Base-by-base conservation (phyloP, 1,284 basidiomycete genomes). In the Violaceomyces palustris region DNA sequence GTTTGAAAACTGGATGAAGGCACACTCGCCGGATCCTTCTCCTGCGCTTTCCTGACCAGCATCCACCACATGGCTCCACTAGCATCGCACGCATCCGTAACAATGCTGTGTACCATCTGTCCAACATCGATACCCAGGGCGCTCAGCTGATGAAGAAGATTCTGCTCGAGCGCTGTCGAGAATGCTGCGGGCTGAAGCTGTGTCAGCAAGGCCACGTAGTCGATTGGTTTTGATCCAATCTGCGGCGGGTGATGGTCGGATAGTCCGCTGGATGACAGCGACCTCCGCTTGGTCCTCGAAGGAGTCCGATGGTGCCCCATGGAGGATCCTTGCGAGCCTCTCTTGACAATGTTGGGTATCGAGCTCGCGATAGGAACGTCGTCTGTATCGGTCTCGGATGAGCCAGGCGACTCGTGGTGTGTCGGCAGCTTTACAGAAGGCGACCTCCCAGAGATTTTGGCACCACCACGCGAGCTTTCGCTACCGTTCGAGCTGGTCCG, bases 61-160 rank as follows among this genome's bases (percentile, higher is more conserved):
- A 96, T 87, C 94, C 94, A 98, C 93, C 93, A 98, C 10, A 89
- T 77, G 1, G 92, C 89, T 9, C 90, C 87, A 6, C 86, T 82
- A 0, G 87, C 80, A 74, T 98, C 93, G 68, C 93, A 98, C 0
- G 94, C 93, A 74, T 96, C 83, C 21, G 81, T 86, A 34, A 87
- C 79, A 6, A 97, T 91, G 1, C 86, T 90, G 72, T 98, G 92
- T 17, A 87, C 84, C 45, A 97, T 86, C 74, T 98, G 94, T 9
- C 88, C 89, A 0, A 87, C 87, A 70, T 98, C 93, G 54, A 97
- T 83, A 0, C 94, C 93, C 6, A 96, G 76, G 15, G 75, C 71
- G 49, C 83, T 84, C 40, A 98, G 77, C 3, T 78, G 79, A 48
- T 86, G 86, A 14, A 97, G 76, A 9, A 98, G 77, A 14, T 85